phyloP scores from a whole-genome alignment of 768 basidiomycete genomes.

The Butyriboletus loyo region DNA sequence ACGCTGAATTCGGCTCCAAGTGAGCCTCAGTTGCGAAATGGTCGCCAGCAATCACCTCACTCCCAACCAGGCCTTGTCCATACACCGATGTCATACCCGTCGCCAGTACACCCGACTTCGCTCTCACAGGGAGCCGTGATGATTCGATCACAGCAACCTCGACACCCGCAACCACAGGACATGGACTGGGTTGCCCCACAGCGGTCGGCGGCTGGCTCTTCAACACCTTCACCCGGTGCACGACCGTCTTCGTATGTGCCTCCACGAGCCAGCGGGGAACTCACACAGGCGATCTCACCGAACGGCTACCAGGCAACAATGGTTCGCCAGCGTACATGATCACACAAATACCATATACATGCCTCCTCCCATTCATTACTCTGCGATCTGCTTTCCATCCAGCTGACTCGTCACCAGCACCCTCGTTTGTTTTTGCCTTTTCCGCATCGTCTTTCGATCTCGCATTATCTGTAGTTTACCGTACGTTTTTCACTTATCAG shows the following conservation, averaged over 20 bases:
- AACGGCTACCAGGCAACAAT: constrained; percentile 46
- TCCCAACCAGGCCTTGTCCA: constrained; percentile 38
- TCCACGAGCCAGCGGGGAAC: constrained; percentile 44
- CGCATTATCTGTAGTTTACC: constrained; percentile 64
- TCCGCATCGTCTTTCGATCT: constrained; percentile 36
- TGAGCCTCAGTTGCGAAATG: constrained; percentile 37
- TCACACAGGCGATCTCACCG: constrained; percentile 36
- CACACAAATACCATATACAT: neutral
- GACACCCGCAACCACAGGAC: constrained; percentile 43
- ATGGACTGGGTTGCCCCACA: constrained; percentile 38
- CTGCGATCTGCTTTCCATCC: constrained; percentile 23
- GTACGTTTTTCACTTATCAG: constrained; percentile 42
- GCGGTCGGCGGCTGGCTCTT: constrained; percentile 37
- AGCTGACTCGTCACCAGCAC: constrained; percentile 27
- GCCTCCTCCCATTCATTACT: constrained; percentile 14
- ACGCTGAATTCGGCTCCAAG: constrained; percentile 39
- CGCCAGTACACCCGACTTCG: constrained; percentile 43
- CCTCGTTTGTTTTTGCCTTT: constrained; percentile 22
- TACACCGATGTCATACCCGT: constrained; percentile 44
- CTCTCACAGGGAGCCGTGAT: constrained; percentile 43
- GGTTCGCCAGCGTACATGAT: constrained; percentile 52
- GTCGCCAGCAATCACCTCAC: constrained; percentile 40
- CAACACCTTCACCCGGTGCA: constrained; percentile 35
- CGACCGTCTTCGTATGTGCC: constrained; percentile 53
- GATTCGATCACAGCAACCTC: constrained; percentile 42